Evolutionary conservation across 768 basidiomycete species (phyloP), one percentile per base, ranked within the genome.

Genomic region (Mycena metata): DNA sequence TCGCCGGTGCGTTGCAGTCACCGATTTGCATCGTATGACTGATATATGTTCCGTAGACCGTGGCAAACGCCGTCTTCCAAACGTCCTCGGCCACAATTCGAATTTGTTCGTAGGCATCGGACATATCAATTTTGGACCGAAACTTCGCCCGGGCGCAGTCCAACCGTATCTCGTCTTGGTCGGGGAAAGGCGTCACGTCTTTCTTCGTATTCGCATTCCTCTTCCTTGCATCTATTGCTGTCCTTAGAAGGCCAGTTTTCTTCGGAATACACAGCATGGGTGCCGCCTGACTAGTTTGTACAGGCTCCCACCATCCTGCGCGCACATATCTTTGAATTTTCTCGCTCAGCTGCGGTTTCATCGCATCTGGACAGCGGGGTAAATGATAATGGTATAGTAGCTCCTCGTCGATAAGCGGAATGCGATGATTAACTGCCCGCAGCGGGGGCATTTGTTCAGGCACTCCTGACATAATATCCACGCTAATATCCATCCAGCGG

Each of bases 31-130:
- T 35, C 5, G 51, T 54, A 54, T 54, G 30, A 11, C 51, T 54
- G 17, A 54, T 82, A 83, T 0, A 81, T 81, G 66, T 88, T 86
- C 47, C 81, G 83, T 60, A 87, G 79, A 0, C 83, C 84, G 77
- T 83, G 0, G 77, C 72, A 1, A 83, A 80, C 0, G 73, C 76
- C 0, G 73, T 76, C 0, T 74, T 71, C 39, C 49, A 50, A 2
- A 81, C 64, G 45, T 79, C 73, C 4, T 73, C 72, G 0, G 51
- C 43, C 0, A 30, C 30, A 30, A 30, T 30, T 3, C 30, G 30
- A 30, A 30, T 30, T 30, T 30, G 30, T 30, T 30, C 30, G 30
- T 30, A 30, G 3, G 30, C 30, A 30, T 30, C 30, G 30, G 30
- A 30, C 30, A 30, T 30, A 6, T 30, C 30, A 30, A 30, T 30